Percentiles rank a stretch among this genome's conserved stretches.
phyloP scores from a whole-genome alignment of 2,329 filamentous ascomycete genomes.

The Fusarium gaditjirri region DNA sequence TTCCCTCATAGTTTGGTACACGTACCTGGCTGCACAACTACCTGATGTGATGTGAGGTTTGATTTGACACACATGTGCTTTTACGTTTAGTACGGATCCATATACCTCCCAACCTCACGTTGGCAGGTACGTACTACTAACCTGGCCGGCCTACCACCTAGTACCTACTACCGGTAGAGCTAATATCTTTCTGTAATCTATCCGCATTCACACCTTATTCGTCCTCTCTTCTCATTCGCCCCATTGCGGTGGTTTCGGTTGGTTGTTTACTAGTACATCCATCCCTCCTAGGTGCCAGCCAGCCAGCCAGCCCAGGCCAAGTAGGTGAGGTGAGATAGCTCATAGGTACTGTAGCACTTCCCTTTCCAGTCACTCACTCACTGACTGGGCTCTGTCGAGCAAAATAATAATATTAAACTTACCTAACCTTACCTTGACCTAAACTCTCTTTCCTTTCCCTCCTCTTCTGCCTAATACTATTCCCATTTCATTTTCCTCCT shows the following conservation, averaged over 20 bases:
- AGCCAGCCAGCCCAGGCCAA: not conserved
- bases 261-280: conserved; percentile 33
- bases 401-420: conserved; percentile 23
- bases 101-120: conserved; percentile 4
- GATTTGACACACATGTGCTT: conserved; percentile 14
- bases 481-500: conserved; percentile 16
- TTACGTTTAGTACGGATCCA: conserved; percentile 20
- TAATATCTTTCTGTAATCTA: conserved; percentile 29
- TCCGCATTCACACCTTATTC: conserved; percentile 34
- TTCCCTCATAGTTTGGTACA: conserved; percentile 1
- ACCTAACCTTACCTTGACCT: conserved; percentile 26
- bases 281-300: conserved; percentile 9
- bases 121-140: not conserved
- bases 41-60: conserved; percentile 18
- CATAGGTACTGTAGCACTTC: conserved; percentile 29
- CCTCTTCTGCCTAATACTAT: conserved; percentile 18
- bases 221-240: conserved; percentile 29
- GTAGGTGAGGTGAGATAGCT: conserved; percentile 7
- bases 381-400: not conserved
- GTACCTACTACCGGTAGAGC: not conserved
- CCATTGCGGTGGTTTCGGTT: conserved; percentile 31
- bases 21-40: conserved; percentile 20
- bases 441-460: conserved; percentile 31
- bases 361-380: not conserved
- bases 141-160: not conserved